These are phyloP conservation scores for Sporothrix sp. DNA, from an alignment of 2,329 filamentous ascomycete species.

Conservation along the genomic window DNA sequence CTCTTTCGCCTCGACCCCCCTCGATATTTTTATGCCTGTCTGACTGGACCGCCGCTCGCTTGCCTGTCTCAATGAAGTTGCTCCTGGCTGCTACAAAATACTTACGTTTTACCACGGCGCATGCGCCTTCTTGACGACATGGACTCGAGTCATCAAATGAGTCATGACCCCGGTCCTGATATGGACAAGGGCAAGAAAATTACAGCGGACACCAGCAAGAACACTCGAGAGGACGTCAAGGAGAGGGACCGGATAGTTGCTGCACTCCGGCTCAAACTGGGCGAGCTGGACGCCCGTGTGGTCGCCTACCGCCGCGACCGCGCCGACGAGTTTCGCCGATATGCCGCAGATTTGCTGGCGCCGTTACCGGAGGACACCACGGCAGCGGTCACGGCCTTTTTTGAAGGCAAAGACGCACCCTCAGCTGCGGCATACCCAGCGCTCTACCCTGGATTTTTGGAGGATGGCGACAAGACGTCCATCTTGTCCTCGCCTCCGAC, in stretches of 20 bases:
- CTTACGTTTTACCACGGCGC: slow-evolving; percentile 1
- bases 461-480: slow-evolving; percentile 24
- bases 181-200: no score
- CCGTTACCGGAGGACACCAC: slow-evolving; percentile 38
- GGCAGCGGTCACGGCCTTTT: slow-evolving; percentile 35
- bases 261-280: slow-evolving; percentile 44
- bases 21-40: no score
- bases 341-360: slow-evolving; percentile 41
- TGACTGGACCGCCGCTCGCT: not conserved
- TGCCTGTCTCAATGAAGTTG: slow-evolving; percentile 9
- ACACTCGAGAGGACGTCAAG: not conserved
- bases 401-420: slow-evolving; percentile 32
- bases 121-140: slow-evolving; percentile 2
- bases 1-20: no score
- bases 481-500: slow-evolving; percentile 9
- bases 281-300: slow-evolving; percentile 48
- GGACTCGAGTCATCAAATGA: not conserved
- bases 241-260: slow-evolving; percentile 35
- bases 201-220: no score
- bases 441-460: slow-evolving; percentile 25
- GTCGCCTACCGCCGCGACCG: slow-evolving; percentile 47
- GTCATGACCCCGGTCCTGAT: no score
- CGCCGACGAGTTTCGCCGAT: slow-evolving; percentile 46
- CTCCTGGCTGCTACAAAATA: not conserved
- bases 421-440: slow-evolving; percentile 35